Evolutionary conservation across 2,329 filamentous ascomycete genomes (phyloP), one percentile per base, ranked within the genome.

Genomic region (Tolypocladium album): DNA sequence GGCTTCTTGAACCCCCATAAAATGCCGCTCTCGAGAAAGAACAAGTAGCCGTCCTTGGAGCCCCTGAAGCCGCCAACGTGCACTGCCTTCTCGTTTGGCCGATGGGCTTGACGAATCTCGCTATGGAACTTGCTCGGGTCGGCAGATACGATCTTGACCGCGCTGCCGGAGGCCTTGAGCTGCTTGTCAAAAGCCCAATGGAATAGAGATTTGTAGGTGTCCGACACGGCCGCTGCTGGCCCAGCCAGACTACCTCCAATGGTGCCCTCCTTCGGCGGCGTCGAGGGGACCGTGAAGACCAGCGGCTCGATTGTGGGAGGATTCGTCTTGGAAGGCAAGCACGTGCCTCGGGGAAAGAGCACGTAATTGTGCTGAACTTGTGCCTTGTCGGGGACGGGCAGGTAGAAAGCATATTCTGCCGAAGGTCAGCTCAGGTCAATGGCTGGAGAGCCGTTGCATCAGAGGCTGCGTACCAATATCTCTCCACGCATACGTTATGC

Each of bases 1-100:
- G 86, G 86, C 71, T 88, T 89, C 72, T 88, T 88, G 76, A 86
- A 89, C 0, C 79, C 85, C 84, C 85, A 89, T 9, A 89, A 69
- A 59, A 89, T 88, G 17, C 86, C 86, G 34, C 78, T 84, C 39
- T 84, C 80, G 20, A 89, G 73, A 68, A 88, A 88, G 67, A 88
- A 88, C 1, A 88, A 74, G 64, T 81, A 88, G 0, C 86, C 86
- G 61, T 89, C 86, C 69, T 88, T 89, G 61, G 81, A 85, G 24
- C 86, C 86, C 53, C 86, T 78, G 71, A 87, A 88, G 1, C 81
- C 86, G 66, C 82, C 84, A 53, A 88, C 81, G 64, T 88, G 84
- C 22, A 88, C 85, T 0, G 85, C 84, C 66, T 80, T 82, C 64
- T 88, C 86, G 58, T 76, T 78, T 1, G 82, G 84, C 36, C 84